Percentiles rank a stretch among this genome's conserved stretches.
These are phyloP conservation scores for Botrytis deweyae DNA, from an alignment of 2,329 filamentous ascomycete species.

Conservation along the genomic window DNA sequence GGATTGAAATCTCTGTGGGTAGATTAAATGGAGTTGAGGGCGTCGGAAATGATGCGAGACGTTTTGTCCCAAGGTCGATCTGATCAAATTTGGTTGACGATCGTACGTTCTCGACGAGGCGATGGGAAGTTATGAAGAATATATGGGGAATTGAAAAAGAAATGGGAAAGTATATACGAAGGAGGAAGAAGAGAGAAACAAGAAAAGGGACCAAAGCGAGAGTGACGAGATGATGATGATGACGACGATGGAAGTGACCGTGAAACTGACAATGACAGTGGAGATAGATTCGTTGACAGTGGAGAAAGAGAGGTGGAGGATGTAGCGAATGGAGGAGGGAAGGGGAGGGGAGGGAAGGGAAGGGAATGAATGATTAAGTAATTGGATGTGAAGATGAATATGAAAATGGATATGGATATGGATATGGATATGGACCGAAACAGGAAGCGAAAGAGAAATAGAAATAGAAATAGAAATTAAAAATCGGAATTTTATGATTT, in stretches of 20 bases:
- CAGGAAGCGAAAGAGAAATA: not conserved
- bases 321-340: not conserved
- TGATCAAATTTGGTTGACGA: not conserved
- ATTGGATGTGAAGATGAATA: not conserved
- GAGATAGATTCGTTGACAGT: not conserved
- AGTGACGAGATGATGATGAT: conserved; percentile 1
- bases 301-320: not conserved
- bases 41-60: not conserved
- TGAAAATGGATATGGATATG: not conserved
- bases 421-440: not conserved
- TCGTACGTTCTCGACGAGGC: conserved; percentile 10
- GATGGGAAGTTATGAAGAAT: not conserved
- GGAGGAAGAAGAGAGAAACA: not conserved
- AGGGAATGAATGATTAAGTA: not conserved
- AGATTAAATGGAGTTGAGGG: not conserved
- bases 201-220: conserved; percentile 1
- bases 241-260: not conserved
- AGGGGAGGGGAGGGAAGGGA: not conserved
- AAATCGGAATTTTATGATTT: not conserved
- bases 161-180: not conserved
- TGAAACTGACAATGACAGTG: not conserved
- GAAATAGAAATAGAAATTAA: not conserved
- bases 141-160: not conserved
- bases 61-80: not conserved
- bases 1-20: not conserved